These are phyloP conservation scores for Striga hermonthica DNA, from an alignment of 305 asterid genomes.

Conservation along the genomic window DNA sequence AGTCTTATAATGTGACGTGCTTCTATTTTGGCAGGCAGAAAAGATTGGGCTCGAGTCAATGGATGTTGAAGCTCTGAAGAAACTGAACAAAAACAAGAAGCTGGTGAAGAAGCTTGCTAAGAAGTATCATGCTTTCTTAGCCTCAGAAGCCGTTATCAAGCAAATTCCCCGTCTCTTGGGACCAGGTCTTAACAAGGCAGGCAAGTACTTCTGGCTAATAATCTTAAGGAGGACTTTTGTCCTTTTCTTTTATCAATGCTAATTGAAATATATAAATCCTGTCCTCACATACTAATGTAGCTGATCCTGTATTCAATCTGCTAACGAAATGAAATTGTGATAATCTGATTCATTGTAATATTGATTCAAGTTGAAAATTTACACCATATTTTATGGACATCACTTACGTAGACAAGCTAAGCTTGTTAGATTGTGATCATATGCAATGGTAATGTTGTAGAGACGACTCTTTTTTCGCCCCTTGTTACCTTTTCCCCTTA, in stretches of 20 bases:
- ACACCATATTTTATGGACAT: no score
- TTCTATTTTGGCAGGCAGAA: slow-evolving; percentile 42
- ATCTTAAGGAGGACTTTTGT: background rate
- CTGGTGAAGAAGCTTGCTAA: slow-evolving; percentile 74
- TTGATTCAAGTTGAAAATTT: no score
- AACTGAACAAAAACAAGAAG: slow-evolving; percentile 69
- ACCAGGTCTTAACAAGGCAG: slow-evolving; percentile 82
- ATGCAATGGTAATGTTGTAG: no score
- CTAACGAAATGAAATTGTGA: no score
- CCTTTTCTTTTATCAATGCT: background rate
- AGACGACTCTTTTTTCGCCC: no score
- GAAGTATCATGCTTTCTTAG: slow-evolving; percentile 74
- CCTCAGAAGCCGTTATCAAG: slow-evolving; percentile 75
- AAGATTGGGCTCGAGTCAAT: slow-evolving; percentile 68
- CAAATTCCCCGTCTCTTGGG: slow-evolving; percentile 83
- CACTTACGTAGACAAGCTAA: no score
- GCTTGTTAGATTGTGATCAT: no score
- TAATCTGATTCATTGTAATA: no score
- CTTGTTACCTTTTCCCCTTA: no score
- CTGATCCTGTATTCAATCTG: no score
- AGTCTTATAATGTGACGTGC: background rate
- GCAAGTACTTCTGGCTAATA: slow-evolving; percentile 34
- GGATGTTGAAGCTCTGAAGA: slow-evolving; percentile 75
- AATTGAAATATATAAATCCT: background rate
- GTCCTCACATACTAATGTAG: no score